Evolutionary conservation across 495 filamentous ascomycete species (phyloP).

Genomic region (Cladorrhinum samala): DNA sequence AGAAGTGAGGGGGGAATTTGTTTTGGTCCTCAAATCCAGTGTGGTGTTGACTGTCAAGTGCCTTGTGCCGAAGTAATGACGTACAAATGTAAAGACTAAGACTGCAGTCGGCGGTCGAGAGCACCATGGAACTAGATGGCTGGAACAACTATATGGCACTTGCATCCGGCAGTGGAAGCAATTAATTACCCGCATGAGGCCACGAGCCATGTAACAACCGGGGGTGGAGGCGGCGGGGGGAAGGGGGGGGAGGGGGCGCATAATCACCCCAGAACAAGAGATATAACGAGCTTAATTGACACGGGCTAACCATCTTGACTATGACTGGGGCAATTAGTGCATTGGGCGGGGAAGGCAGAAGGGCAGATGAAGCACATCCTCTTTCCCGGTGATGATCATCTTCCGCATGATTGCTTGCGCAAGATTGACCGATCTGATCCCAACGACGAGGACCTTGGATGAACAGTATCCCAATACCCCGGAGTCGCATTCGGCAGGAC

Average conservation of each 20-base stretch:
- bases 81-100: background rate
- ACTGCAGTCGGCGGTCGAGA: background rate
- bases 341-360: too few species aligned
- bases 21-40: too few species aligned
- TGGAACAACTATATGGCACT: slow-evolving; percentile 14
- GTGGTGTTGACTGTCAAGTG: background rate
- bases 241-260: too few species aligned
- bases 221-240: too few species aligned
- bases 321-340: too few species aligned
- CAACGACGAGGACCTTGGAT: background rate
- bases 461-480: background rate
- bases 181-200: slow-evolving; percentile 15
- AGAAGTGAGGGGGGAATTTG: too few species aligned
- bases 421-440: background rate
- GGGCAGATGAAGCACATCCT: too few species aligned
- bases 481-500: background rate
- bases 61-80: background rate
- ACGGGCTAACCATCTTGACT: too few species aligned
- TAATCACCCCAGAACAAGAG: background rate
- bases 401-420: background rate
- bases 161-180: slow-evolving; percentile 15
- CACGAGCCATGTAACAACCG: slow-evolving; percentile 12
- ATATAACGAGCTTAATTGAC: background rate
- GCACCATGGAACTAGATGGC: background rate
- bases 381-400: too few species aligned